Evolutionary conservation across 2,329 filamentous ascomycete genomes (phyloP), one percentile per base, ranked within the genome.

Genomic region (Penicillium sp.): DNA sequence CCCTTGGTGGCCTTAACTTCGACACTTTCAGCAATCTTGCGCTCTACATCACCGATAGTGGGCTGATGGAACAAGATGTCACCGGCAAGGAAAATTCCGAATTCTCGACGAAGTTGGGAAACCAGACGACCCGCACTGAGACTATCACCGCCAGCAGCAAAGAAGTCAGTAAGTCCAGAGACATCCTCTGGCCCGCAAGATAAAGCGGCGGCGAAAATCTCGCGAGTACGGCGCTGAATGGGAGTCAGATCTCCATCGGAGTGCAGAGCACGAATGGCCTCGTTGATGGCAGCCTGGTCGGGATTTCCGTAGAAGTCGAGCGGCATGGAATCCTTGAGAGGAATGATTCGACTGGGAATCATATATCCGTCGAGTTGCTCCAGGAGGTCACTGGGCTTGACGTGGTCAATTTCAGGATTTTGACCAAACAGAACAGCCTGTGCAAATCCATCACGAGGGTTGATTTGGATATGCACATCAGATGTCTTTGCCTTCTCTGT

Each of bases 71-170:
- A 83, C 4, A 84, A 72, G 11, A 79, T 64, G 51, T 79, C 78
- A 53, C 83, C 80, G 0, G 81, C 77, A 0, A 84, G 67, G 18
- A 77, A 74, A 1, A 81, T 69, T 18, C 72, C 68, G 55, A 83
- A 81, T 46, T 79, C 73, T 27, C 72, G 73, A n/a, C 82, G 76
- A 4, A 84, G 71, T 1, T 72, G 68, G 1, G 81, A 82, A 6
- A 83, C 69, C 0, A 85, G 73, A 32, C 75, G 74, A 2, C 82
- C 82, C 31, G 82, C 82, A 18, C 74, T 74, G 44, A 85, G 72
- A 34, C 80, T 83, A 60, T 84, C 81, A 16, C 82, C 81, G 5
- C 81, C 81, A 14, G 82, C 71, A 11, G 73, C 71, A 59, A 83
- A 83, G 61, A 83, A 83, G 61, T 82, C 79, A 0, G 77, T 76